Percentiles rank a stretch among this genome's conserved stretches.
These are phyloP conservation scores for Juglanconis oblonga DNA, from an alignment of 2,329 filamentous ascomycete genomes.

Conservation along the genomic window DNA sequence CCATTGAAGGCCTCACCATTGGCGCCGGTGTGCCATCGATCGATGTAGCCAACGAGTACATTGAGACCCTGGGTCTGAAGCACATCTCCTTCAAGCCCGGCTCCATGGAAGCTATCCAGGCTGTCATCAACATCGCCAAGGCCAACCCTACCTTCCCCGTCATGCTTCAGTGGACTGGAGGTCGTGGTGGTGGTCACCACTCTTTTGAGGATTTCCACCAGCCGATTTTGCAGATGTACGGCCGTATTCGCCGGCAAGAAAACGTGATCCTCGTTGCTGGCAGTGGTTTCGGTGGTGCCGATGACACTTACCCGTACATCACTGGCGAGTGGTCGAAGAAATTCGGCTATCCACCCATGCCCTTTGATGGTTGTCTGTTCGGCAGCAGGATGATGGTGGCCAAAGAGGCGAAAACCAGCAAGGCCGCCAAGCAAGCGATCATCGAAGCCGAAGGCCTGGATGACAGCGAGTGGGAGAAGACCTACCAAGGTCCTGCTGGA, in stretches of 20 bases:
- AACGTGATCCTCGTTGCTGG: conserved; percentile 89
- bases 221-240: conserved; percentile 87
- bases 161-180: conserved; percentile 91
- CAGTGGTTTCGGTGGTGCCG: conserved; percentile 85
- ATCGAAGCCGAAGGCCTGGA: conserved; percentile 80
- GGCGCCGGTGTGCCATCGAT: conserved; percentile 92
- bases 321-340: conserved; percentile 85
- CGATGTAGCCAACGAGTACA: conserved; percentile 90
- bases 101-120: conserved; percentile 81
- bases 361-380: conserved; percentile 87
- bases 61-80: conserved; percentile 86
- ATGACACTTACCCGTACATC: conserved; percentile 90
- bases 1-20: conserved; percentile 88
- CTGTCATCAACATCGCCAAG: conserved; percentile 88
- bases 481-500: conserved; percentile 85
- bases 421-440: conserved; percentile 85
- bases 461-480: conserved; percentile 85
- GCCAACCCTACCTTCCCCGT: conserved; percentile 94
- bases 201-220: conserved; percentile 95
- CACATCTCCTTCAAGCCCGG: conserved; percentile 95
- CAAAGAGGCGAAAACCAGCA: conserved; percentile 86
- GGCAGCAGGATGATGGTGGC: conserved; percentile 94
- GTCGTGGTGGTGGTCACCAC: conserved; percentile 89
- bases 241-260: conserved; percentile 76
- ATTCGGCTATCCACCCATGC: conserved; percentile 88